phyloP scores from a whole-genome alignment of 2,329 filamentous ascomycete species.

The Arachnomyces sp. region DNA sequence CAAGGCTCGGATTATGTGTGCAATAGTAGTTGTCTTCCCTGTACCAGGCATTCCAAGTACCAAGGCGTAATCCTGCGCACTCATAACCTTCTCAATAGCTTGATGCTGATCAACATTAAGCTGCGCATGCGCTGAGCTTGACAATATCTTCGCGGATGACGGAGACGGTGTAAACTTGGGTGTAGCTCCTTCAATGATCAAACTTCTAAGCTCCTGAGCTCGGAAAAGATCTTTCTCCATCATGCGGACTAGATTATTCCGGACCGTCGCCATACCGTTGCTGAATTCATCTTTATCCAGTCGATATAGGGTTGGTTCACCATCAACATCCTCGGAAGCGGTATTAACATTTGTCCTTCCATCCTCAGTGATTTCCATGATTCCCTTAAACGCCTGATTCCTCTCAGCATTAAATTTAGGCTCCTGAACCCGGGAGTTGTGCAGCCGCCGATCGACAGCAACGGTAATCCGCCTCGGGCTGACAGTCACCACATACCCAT shows the following conservation, averaged over 20 bases:
- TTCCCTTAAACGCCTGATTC: conserved; percentile 83
- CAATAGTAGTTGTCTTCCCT: conserved; percentile 96
- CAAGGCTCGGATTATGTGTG: conserved; percentile 88
- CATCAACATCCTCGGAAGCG: background rate
- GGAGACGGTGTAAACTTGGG: conserved; percentile 61
- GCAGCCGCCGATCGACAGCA: conserved; percentile 80
- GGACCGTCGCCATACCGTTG: conserved; percentile 90
- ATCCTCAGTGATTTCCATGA: conserved; percentile 72
- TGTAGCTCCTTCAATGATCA: conserved; percentile 69
- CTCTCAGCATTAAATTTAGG: conserved; percentile 64
- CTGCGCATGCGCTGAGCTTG: conserved; percentile 47
- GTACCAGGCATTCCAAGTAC: conserved; percentile 98
- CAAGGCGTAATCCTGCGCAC: conserved; percentile 88
- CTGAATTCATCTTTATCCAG: conserved; percentile 98
- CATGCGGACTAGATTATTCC: conserved; percentile 86
- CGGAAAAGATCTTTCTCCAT: conserved; percentile 74
- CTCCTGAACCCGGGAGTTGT: conserved; percentile 72
- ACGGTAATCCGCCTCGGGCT: conserved; percentile 71
- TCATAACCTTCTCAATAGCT: conserved; percentile 93
- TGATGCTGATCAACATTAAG: conserved; percentile 82
- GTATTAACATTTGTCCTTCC: conserved; percentile 23
- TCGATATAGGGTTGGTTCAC: conserved; percentile 57
- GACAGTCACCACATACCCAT: conserved; percentile 79
- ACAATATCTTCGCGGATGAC: conserved; percentile 56
- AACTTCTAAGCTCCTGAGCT: conserved; percentile 62